Evolutionary conservation across 768 basidiomycete species (phyloP).

Genomic region (Paxillus rubicundulus): DNA sequence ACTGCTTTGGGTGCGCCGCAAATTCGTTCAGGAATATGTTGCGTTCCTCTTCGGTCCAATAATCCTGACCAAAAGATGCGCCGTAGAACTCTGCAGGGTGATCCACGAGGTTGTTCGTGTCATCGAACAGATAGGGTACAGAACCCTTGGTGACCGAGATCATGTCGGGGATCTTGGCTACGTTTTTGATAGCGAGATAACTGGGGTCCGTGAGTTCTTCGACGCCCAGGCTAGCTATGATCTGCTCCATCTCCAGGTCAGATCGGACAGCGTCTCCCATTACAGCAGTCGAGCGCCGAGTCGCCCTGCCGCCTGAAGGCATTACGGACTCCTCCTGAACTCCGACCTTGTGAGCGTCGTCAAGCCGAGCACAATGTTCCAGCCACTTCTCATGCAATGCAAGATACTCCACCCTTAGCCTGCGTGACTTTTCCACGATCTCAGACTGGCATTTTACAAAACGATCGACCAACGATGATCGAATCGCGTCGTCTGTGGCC

Average conservation of each 20-base stretch:
- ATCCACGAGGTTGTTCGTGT: slow-evolving; percentile 78
- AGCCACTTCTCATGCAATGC: slow-evolving; percentile 70
- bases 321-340: slow-evolving; percentile 37
- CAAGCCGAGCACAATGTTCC: slow-evolving; percentile 65
- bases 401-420: slow-evolving; percentile 65
- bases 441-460: slow-evolving; percentile 52
- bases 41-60: slow-evolving; percentile 89
- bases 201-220: slow-evolving; percentile 93
- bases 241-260: slow-evolving; percentile 96
- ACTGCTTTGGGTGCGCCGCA: slow-evolving; percentile 87
- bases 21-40: slow-evolving; percentile 76
- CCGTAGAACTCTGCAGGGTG: slow-evolving; percentile 79
- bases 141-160: slow-evolving; percentile 61
- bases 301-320: slow-evolving; percentile 54
- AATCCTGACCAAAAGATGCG: slow-evolving; percentile 66
- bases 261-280: slow-evolving; percentile 89
- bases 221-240: slow-evolving; percentile 89
- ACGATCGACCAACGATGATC: slow-evolving; percentile 50
- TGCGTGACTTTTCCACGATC: slow-evolving; percentile 52
- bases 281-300: slow-evolving; percentile 66
- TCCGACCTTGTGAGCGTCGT: slow-evolving; percentile 42
- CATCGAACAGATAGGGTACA: slow-evolving; percentile 69
- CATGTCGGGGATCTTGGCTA: slow-evolving; percentile 91
- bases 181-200: slow-evolving; percentile 79
- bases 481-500: slow-evolving; percentile 38